Evolutionary conservation across 2,329 filamentous ascomycete species (phyloP).

Genomic region (Colletotrichum tropicicola): DNA sequence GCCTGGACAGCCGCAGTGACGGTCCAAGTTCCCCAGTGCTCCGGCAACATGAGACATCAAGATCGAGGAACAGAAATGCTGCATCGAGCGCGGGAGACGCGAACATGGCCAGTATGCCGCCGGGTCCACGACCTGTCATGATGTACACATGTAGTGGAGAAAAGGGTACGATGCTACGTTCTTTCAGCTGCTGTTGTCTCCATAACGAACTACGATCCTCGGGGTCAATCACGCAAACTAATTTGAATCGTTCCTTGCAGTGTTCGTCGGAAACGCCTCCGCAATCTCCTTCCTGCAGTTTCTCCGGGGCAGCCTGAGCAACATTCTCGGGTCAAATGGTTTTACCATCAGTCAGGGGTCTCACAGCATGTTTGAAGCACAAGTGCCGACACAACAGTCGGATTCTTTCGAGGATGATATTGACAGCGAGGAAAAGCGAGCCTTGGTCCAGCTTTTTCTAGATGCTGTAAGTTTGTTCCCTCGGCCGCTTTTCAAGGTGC

Average conservation of each 20-base stretch:
- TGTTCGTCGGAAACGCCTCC: conserved; percentile 59
- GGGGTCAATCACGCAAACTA: too few relatives aligned
- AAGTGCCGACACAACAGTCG: conserved; percentile 29
- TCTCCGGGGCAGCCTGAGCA: conserved; percentile 54
- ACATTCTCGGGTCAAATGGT: conserved; percentile 61
- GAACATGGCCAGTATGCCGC: not conserved
- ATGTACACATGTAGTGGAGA: conserved; percentile 14
- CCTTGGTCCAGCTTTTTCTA: not conserved
- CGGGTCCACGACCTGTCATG: not conserved
- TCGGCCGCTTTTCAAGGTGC: too few relatives aligned
- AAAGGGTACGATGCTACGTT: not conserved
- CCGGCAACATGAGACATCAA: not conserved
- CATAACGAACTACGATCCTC: too few relatives aligned
- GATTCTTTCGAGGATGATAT: not conserved
- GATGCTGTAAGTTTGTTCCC: conserved; percentile 1
- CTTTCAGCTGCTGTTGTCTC: not conserved
- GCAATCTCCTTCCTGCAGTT: conserved; percentile 66
- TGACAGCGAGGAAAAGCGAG: not conserved
- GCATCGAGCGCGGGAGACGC: not conserved
- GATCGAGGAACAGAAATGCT: not conserved
- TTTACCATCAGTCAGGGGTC: conserved; percentile 60
- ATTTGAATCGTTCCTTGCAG: too few relatives aligned
- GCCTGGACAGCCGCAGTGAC: not conserved
- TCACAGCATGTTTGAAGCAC: conserved; percentile 63
- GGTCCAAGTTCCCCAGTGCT: not conserved